Evolutionary conservation across 116 monocot genomes (phyloP), one percentile per base, ranked within the genome.

Genomic region (Phalaenopsis hybrid): DNA sequence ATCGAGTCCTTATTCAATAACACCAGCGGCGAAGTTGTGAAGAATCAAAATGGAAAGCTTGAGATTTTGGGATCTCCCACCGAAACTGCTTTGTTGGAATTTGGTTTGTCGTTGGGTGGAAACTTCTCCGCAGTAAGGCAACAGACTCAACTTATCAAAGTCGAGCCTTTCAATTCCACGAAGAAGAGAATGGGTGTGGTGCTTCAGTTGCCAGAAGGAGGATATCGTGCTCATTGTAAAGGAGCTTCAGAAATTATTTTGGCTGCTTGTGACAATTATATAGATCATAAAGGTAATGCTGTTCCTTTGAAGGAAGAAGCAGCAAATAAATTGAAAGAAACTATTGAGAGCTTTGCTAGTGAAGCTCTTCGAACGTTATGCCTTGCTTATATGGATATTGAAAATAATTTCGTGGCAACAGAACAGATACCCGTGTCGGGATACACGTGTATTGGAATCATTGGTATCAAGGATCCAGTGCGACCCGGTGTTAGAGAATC

Each of bases 391-490:
- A 77, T 80, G 74, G 88, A 90, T 82, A 82, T 90, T 17, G 84
- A 74, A 61, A 74, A 79, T 79, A 59, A 34, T 34, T 91, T 86
- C 72, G 80, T 79, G 58, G 72, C 70, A 50, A 72, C 81, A 15
- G 79, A 85, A 34, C 79, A 87, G 51, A 92, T 94, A 77, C 90
- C 94, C 61, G 3, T 65, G 72, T 48, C 80, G 51, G 92, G 92
- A 44, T 94, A 84, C 78, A 94, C 92, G 4, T 94, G 89, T 51
- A 90, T 94, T 84, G 90, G 87, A 50, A 89, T 92, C 51, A 84
- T 94, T 44, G 94, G 92, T 63, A 94, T 94, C 43, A 94, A 94
- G 84, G 94, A 94, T 84, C 94, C 94, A 57, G 90, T 94, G 25
- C 90, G 94, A 34, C 87, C 90, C 17, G 94, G 94, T 57, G 94